Evolutionary conservation across 169 alveolate species (phyloP).

Genomic region (Plasmodium yoelii): DNA sequence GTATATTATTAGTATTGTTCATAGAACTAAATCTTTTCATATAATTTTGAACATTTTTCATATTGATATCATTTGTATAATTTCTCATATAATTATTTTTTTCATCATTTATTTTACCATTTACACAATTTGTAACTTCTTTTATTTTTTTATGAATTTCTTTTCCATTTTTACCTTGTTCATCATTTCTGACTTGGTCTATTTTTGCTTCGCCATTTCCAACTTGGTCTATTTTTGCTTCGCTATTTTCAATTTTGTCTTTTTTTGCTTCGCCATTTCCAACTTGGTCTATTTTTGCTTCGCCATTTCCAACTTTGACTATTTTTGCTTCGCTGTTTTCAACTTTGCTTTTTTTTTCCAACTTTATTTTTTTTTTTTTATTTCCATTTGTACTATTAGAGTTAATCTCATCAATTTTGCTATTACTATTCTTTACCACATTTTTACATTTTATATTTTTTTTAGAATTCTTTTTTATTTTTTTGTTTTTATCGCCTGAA

Average conservation of each 20-base stretch:
- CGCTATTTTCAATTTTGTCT: background rate
- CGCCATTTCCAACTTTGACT: background rate
- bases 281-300: constrained; percentile 10
- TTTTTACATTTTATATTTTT: constrained; percentile 11
- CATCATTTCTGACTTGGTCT: background rate
- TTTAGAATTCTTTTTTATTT: constrained; percentile 20
- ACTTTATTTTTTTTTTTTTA: background rate
- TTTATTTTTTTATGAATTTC: background rate
- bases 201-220: constrained; percentile 1
- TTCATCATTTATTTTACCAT: background rate
- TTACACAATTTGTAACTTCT: background rate
- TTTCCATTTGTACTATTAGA: constrained; percentile 20
- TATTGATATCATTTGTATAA: background rate
- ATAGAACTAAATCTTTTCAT: constrained; percentile 18
- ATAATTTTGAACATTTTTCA: constrained; percentile 3
- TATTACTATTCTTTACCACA: background rate
- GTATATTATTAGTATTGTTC: background rate
- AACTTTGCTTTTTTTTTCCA: background rate
- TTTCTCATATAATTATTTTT: background rate
- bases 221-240: constrained; percentile 10
- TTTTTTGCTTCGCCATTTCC: background rate
- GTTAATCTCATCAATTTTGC: background rate
- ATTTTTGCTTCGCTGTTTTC: background rate
- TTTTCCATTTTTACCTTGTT: background rate
- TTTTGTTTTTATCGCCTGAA: constrained; percentile 7